These are phyloP conservation scores for Apocynum venetum DNA, from an alignment of 257 asterid species.

Conservation along the genomic window DNA sequence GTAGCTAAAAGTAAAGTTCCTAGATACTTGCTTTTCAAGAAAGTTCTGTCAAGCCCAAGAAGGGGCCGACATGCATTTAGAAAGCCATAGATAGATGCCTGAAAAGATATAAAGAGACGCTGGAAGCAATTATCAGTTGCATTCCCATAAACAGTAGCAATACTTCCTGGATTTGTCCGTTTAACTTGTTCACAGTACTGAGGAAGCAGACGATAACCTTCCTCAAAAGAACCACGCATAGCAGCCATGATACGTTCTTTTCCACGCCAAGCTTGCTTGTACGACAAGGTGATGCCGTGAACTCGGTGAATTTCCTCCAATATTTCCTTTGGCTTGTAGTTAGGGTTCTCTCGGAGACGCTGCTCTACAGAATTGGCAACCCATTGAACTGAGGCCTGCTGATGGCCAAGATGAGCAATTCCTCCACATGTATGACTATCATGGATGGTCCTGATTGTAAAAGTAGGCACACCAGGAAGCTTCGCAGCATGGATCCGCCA, in stretches of 20 bases:
- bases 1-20: constrained; percentile 91
- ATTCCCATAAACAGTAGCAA: constrained; percentile 73
- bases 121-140: constrained; percentile 75
- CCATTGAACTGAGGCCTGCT: constrained; percentile 99
- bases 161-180: constrained; percentile 85
- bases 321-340: constrained; percentile 92
- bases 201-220: constrained; percentile 90
- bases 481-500: constrained; percentile 98
- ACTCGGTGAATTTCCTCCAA: constrained; percentile 80
- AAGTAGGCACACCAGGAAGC: constrained; percentile 93
- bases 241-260: constrained; percentile 93
- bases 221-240: constrained; percentile 95
- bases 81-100: constrained; percentile 86
- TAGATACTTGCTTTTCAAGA: constrained; percentile 76
- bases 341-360: constrained; percentile 76
- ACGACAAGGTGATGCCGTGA: constrained; percentile 86
- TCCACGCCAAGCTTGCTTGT: constrained; percentile 99
- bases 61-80: constrained; percentile 91
- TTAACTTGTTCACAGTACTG: constrained; percentile 85
- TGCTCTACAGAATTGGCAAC: constrained; percentile 92
- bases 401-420: constrained; percentile 83
- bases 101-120: constrained; percentile 81
- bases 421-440: constrained; percentile 87
- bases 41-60: constrained; percentile 86
- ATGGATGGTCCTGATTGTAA: constrained; percentile 82